These are phyloP conservation scores for Leccinum subrobustum DNA, from an alignment of 1,284 basidiomycete species.

Conservation along the genomic window DNA sequence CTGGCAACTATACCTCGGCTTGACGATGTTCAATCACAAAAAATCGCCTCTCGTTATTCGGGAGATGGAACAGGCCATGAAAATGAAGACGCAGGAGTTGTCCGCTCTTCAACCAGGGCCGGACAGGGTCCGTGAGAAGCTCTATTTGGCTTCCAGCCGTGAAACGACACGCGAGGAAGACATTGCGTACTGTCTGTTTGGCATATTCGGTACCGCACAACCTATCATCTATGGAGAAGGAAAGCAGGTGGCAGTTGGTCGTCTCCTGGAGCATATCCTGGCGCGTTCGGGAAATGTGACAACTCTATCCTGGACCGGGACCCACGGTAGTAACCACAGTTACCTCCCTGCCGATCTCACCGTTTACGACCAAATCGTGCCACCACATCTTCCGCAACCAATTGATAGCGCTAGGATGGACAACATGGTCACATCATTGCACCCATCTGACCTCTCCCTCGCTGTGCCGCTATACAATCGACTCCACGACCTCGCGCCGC, in stretches of 20 bases:
- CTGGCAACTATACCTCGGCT: neutral
- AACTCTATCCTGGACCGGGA: slow-evolving; percentile 8
- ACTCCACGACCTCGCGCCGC: neutral
- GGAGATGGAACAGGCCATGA: neutral
- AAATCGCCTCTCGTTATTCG: neutral
- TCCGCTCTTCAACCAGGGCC: neutral
- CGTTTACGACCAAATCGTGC: slow-evolving; percentile 9
- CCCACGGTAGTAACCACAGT: slow-evolving; percentile 5
- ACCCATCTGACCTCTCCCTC: neutral
- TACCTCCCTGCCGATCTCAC: slow-evolving; percentile 9
- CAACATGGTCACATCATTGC: neutral
- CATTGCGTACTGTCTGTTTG: slow-evolving; percentile 5
- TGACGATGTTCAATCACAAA: neutral
- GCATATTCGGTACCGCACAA: slow-evolving; percentile 3
- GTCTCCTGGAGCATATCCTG: slow-evolving; percentile 6
- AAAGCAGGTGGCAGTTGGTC: neutral
- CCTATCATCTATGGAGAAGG: slow-evolving; percentile 10
- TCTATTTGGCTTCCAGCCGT: slow-evolving; percentile 3
- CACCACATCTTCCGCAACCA: slow-evolving; percentile 4
- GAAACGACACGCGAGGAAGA: slow-evolving; percentile 9
- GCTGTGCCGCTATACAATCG: neutral
- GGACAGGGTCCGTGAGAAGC: neutral
- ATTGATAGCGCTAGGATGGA: neutral
- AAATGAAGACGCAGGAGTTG: neutral
- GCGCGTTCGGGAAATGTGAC: neutral